These are phyloP conservation scores for Hypoxylon sp. DNA, from an alignment of 2,329 filamentous ascomycete genomes.

Conservation along the genomic window DNA sequence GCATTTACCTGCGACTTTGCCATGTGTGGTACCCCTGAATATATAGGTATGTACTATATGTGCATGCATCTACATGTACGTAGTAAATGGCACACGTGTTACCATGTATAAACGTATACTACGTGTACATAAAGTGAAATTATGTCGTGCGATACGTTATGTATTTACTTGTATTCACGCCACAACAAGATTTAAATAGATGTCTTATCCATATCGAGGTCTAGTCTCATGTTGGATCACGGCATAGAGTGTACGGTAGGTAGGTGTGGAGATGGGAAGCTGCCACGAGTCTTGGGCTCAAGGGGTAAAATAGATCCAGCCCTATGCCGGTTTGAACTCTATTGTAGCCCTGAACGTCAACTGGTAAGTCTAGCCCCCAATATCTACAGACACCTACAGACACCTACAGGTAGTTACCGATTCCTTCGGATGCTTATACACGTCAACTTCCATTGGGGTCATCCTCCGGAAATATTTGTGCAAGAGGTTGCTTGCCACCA, in stretches of 20 bases:
- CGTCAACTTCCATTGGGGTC: neutral
- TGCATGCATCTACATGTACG: no score
- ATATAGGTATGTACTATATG: neutral
- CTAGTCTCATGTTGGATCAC: neutral
- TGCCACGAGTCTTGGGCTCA: slow-evolving; percentile 11
- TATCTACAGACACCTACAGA: neutral
- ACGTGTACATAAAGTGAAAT: neutral
- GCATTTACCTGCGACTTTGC: neutral
- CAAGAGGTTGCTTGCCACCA: neutral
- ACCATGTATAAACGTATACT: neutral
- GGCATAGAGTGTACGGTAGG: neutral
- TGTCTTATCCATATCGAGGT: neutral
- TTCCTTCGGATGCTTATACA: neutral
- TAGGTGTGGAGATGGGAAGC: slow-evolving; percentile 12
- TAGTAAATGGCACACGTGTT: no score
- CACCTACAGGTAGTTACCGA: neutral
- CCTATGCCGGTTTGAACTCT: slow-evolving; percentile 5
- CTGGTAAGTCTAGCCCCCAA: slow-evolving; percentile 8
- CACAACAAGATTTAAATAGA: neutral
- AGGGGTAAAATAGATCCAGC: slow-evolving; percentile 14
- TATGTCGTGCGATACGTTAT: no score
- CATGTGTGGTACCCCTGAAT: neutral
- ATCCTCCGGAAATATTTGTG: neutral
- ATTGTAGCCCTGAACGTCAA: slow-evolving; percentile 5
- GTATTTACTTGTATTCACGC: neutral